Percentiles rank a stretch among this genome's conserved stretches.
phyloP scores from a whole-genome alignment of 768 basidiomycete species.

The Scleroderma citrinum region DNA sequence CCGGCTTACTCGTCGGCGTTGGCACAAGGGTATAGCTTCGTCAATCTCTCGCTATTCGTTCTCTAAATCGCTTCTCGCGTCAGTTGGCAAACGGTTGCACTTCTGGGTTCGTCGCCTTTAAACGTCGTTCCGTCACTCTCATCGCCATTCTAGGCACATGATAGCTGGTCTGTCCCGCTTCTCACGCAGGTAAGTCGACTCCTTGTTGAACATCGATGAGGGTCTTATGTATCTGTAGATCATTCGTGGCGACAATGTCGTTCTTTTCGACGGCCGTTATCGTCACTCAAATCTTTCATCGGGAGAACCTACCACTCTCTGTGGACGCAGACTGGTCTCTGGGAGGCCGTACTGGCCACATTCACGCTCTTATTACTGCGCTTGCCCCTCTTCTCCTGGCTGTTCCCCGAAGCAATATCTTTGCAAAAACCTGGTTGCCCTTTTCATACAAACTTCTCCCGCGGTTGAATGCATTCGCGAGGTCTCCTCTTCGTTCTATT shows the following conservation, averaged over 20 bases:
- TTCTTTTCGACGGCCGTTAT: slow-evolving; percentile 46
- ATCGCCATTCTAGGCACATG: slow-evolving; percentile 46
- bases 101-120: slow-evolving; percentile 41
- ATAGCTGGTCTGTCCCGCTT: slow-evolving; percentile 53
- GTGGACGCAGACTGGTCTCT: slow-evolving; percentile 37
- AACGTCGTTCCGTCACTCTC: background rate
- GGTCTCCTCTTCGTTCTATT: slow-evolving; percentile 31
- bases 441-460: background rate
- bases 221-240: slow-evolving; percentile 29
- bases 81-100: slow-evolving; percentile 61
- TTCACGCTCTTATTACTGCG: slow-evolving; percentile 20
- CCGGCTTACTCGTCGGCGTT: slow-evolving; percentile 52
- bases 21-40: slow-evolving; percentile 44
- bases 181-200: slow-evolving; percentile 40
- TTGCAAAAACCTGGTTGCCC: background rate
- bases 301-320: slow-evolving; percentile 24
- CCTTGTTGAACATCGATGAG: background rate
- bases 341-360: slow-evolving; percentile 25
- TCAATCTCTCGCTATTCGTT: background rate
- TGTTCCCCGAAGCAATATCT: background rate
- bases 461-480: slow-evolving; percentile 3
- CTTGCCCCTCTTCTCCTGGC: background rate
- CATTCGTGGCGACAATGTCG: slow-evolving; percentile 46
- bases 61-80: background rate
- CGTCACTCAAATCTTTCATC: slow-evolving; percentile 38